Conservation (phyloP, 768 basidiomycete genomes). For the Leucosporidium creatinivorum region DNA sequence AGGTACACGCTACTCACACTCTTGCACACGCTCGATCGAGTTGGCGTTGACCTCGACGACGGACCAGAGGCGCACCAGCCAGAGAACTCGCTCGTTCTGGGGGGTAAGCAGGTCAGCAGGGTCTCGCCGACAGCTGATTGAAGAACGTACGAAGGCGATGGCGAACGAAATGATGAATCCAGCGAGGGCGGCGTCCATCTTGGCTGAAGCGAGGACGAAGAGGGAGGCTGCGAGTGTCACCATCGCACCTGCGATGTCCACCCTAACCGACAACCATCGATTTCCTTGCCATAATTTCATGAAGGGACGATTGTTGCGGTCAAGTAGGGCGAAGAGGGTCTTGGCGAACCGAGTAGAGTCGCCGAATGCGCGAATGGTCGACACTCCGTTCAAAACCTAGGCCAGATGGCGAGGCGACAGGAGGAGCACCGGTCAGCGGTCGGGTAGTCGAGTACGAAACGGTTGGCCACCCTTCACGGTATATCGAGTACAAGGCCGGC, state of each 20-base stretch:
- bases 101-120: slow-evolving; percentile 22
- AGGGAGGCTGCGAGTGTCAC: slow-evolving; percentile 33
- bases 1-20: slow-evolving; percentile 35
- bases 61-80: slow-evolving; percentile 44
- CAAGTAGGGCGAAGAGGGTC: slow-evolving; percentile 40
- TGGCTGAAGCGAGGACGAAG: slow-evolving; percentile 34
- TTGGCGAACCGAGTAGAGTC: slow-evolving; percentile 44
- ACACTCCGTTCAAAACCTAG: too few relatives aligned
- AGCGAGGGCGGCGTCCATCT: slow-evolving; percentile 42
- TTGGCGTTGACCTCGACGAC: slow-evolving; percentile 40
- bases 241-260: slow-evolving; percentile 42
- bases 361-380: slow-evolving; percentile 45
- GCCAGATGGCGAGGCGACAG: too few relatives aligned
- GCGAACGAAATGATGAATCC: slow-evolving; percentile 39
- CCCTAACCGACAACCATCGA: slow-evolving; percentile 34
- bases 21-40: slow-evolving; percentile 47
- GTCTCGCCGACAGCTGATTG: background rate
- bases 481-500: too few relatives aligned
- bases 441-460: too few relatives aligned
- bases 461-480: too few relatives aligned
- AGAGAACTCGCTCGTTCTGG: slow-evolving; percentile 45
- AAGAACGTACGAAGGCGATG: slow-evolving; percentile 29
- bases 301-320: slow-evolving; percentile 45
- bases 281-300: slow-evolving; percentile 41
- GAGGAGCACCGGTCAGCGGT: too few relatives aligned